phyloP scores from a whole-genome alignment of 2,329 filamentous ascomycete genomes.

The Fusarium beomiforme region DNA sequence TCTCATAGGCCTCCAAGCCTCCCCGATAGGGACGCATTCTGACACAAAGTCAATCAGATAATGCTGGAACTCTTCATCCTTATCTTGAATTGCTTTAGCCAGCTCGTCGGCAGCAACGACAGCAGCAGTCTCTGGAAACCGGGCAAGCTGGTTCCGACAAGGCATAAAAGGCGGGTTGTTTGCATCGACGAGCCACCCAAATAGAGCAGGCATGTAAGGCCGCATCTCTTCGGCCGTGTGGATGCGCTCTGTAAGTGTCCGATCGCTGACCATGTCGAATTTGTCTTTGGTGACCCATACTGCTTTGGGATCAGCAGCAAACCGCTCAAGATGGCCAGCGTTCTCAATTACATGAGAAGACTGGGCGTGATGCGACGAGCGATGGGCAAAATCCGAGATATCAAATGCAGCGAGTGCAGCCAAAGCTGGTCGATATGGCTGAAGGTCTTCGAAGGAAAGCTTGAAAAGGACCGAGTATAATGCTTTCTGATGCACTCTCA shows the following conservation, averaged over 20 bases:
- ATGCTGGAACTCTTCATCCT: not conserved
- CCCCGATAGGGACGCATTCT: not conserved
- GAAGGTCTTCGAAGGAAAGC: not conserved
- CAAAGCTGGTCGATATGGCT: not conserved
- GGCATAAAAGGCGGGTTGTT: not conserved
- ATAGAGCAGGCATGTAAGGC: not conserved
- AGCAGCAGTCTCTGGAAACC: not conserved
- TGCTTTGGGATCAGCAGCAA: not conserved
- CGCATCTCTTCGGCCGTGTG: not conserved
- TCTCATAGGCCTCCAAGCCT: not conserved
- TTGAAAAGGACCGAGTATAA: not conserved
- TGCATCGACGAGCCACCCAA: not conserved
- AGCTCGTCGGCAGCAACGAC: not conserved
- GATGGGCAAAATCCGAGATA: not conserved
- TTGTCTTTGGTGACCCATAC: not conserved
- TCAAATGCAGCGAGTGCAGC: not conserved
- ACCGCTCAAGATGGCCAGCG: not conserved
- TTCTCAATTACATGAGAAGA: not conserved
- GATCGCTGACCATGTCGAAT: not conserved
- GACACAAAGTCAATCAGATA: not conserved
- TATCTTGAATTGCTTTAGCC: not conserved
- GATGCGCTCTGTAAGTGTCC: not conserved
- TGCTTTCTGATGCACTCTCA: not conserved
- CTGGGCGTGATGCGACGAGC: not conserved
- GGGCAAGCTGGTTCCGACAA: not conserved